Conservation (phyloP, 371 early-diverging fungal species). For the Synchytrium microbalum region DNA sequence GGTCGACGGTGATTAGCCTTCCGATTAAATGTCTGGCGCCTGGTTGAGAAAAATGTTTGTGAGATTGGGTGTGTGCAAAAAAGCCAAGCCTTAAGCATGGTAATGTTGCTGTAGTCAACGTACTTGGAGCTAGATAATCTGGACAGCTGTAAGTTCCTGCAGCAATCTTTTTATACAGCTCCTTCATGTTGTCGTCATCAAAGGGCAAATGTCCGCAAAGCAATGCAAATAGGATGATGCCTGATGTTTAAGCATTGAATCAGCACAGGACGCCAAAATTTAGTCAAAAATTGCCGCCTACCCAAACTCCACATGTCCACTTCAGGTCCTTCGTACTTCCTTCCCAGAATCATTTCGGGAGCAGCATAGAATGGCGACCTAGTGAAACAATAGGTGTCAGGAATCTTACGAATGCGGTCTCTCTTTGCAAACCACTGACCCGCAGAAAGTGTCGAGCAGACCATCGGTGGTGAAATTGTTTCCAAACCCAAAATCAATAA, state of each 20-base stretch:
- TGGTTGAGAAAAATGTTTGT: conserved; percentile 7
- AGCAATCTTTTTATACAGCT: conserved; percentile 56
- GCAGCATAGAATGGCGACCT: conserved; percentile 65
- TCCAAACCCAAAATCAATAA: conserved; percentile 67
- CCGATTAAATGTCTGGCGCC: conserved; percentile 40
- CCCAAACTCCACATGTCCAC: conserved; percentile 74
- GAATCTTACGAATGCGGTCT: too few species aligned
- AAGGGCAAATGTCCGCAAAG: conserved; percentile 83
- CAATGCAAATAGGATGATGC: conserved; percentile 80
- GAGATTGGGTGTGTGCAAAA: conserved; percentile 1
- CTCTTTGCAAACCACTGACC: too few species aligned
- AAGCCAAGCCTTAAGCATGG: too few species aligned
- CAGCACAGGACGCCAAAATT: background rate
- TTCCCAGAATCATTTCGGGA: conserved; percentile 64
- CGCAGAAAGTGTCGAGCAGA: conserved; percentile 62
- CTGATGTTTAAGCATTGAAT: conserved; percentile 19
- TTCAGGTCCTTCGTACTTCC: conserved; percentile 59
- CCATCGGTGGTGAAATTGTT: conserved; percentile 54
- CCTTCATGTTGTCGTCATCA: conserved; percentile 57
- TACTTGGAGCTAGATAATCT: conserved; percentile 40
- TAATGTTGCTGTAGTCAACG: background rate
- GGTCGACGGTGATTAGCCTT: conserved; percentile 45
- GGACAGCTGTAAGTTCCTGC: conserved; percentile 40
- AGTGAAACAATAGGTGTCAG: background rate
- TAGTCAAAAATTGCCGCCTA: background rate